Percentiles rank a stretch among this genome's conserved stretches.
Evolutionary conservation across 192 early-diverging fungal genomes (phyloP).

Genomic region (Backusella psychrophila): DNA sequence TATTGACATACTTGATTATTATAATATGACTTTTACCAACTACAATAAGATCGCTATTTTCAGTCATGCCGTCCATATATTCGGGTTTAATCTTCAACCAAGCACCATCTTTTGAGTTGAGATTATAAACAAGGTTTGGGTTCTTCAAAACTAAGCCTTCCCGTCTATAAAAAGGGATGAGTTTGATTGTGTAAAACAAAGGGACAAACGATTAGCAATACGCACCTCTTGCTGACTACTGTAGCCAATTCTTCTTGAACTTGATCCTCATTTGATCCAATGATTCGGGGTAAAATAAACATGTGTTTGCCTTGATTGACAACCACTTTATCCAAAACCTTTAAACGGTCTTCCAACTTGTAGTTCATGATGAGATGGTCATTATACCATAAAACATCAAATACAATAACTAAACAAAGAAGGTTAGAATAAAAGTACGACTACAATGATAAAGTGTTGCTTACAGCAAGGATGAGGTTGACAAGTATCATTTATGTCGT

Average conservation of each 20-base stretch:
- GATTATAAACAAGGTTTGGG: constrained; percentile 54
- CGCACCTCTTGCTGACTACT: constrained; percentile 55
- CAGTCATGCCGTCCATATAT: constrained; percentile 65
- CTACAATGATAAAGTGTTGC: not conserved
- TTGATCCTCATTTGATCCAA: constrained; percentile 53
- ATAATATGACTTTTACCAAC: constrained; percentile 47
- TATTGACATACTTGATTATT: not conserved
- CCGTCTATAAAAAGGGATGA: constrained; percentile 24
- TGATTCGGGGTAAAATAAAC: constrained; percentile 51
- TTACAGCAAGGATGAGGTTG: constrained; percentile 50
- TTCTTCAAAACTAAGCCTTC: constrained; percentile 74
- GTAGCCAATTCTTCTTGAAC: constrained; percentile 58
- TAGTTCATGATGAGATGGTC: constrained; percentile 55
- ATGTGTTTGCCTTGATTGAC: constrained; percentile 52
- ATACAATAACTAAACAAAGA: constrained; percentile 56
- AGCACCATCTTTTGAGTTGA: constrained; percentile 44
- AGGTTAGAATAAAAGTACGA: too few species aligned
- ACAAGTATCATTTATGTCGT: constrained; percentile 33
- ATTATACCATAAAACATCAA: constrained; percentile 75
- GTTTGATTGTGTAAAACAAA: not conserved
- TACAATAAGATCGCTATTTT: constrained; percentile 73
- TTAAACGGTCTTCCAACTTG: constrained; percentile 53
- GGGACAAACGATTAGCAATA: too few species aligned
- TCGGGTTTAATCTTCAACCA: constrained; percentile 86
- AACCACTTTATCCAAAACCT: constrained; percentile 50